phyloP scores from a whole-genome alignment of 2,329 filamentous ascomycete species.

The Botrytis paeoniae region DNA sequence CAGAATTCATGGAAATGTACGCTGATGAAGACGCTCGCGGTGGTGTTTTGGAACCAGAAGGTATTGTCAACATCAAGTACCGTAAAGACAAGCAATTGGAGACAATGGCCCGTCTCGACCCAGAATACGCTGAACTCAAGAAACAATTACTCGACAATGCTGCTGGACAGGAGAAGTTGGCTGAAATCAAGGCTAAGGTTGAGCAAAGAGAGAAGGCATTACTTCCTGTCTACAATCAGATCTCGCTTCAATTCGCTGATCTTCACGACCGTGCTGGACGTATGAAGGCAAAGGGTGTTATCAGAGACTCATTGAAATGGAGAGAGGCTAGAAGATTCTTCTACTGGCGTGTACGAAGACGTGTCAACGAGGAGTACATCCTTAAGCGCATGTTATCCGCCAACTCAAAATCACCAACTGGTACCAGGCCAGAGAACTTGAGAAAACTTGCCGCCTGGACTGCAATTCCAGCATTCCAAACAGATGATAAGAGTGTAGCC shows the following conservation, averaged over 20 bases:
- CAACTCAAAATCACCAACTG: slow-evolving; percentile 42
- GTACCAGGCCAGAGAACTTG: slow-evolving; percentile 64
- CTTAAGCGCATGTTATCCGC: slow-evolving; percentile 75
- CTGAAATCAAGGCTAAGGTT: slow-evolving; percentile 80
- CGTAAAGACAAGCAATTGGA: slow-evolving; percentile 95
- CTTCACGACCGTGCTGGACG: slow-evolving; percentile 94
- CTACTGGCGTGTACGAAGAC: slow-evolving; percentile 97
- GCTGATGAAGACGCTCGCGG: slow-evolving; percentile 91
- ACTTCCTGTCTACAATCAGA: slow-evolving; percentile 89
- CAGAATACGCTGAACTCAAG: slow-evolving; percentile 78
- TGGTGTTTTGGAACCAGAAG: slow-evolving; percentile 96
- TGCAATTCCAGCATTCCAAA: slow-evolving; percentile 70
- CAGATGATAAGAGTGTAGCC: slow-evolving; percentile 78
- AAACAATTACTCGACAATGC: slow-evolving; percentile 65
- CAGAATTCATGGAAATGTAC: slow-evolving; percentile 98
- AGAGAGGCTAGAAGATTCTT: slow-evolving; percentile 91
- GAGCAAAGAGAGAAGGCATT: slow-evolving; percentile 80
- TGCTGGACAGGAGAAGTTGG: slow-evolving; percentile 70
- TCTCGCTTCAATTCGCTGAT: slow-evolving; percentile 95
- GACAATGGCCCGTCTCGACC: slow-evolving; percentile 92
- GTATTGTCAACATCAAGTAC: slow-evolving; percentile 98
- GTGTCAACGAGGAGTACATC: slow-evolving; percentile 96
- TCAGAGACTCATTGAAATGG: slow-evolving; percentile 83
- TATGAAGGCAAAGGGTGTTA: slow-evolving; percentile 97
- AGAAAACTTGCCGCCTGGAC: slow-evolving; percentile 81